Conservation (phyloP, 2,329 filamentous ascomycete genomes). For the Grosmannia clavigera region DNA sequence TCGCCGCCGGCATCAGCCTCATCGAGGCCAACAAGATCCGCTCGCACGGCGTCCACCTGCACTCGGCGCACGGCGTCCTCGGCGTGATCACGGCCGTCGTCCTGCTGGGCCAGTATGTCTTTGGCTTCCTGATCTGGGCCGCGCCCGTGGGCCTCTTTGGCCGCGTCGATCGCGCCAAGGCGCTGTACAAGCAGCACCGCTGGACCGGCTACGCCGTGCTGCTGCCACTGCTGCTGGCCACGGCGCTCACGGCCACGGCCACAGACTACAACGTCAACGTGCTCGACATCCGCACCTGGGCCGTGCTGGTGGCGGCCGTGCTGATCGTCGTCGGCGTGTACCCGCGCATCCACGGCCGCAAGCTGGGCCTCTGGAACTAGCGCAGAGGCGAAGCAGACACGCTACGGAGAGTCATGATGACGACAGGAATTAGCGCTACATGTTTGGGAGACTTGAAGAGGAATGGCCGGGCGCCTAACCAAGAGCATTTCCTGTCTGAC, state of each 20-base stretch:
- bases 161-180: slow-evolving; percentile 57
- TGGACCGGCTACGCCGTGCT: slow-evolving; percentile 57
- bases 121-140: slow-evolving; percentile 77
- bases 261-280: slow-evolving; percentile 62
- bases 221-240: slow-evolving; percentile 53
- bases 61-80: slow-evolving; percentile 68
- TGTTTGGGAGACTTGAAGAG: too few relatives aligned
- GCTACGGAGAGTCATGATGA: too few relatives aligned
- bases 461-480: too few relatives aligned
- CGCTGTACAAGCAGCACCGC: slow-evolving; percentile 83
- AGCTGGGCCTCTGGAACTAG: slow-evolving; percentile 44
- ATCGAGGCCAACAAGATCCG: slow-evolving; percentile 78
- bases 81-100: slow-evolving; percentile 64
- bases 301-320: slow-evolving; percentile 50
- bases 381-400: background rate
- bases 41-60: slow-evolving; percentile 58
- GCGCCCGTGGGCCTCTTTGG: slow-evolving; percentile 58
- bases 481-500: too few relatives aligned
- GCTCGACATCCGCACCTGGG: slow-evolving; percentile 65
- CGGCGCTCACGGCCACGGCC: slow-evolving; percentile 61
- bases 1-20: slow-evolving; percentile 52
- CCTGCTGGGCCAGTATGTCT: slow-evolving; percentile 58
- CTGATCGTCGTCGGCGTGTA: slow-evolving; percentile 60
- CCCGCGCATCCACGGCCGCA: slow-evolving; percentile 69
- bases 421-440: too few relatives aligned